phyloP scores from a whole-genome alignment of 208 protist species.

The Wallacemonas sp. region DNA sequence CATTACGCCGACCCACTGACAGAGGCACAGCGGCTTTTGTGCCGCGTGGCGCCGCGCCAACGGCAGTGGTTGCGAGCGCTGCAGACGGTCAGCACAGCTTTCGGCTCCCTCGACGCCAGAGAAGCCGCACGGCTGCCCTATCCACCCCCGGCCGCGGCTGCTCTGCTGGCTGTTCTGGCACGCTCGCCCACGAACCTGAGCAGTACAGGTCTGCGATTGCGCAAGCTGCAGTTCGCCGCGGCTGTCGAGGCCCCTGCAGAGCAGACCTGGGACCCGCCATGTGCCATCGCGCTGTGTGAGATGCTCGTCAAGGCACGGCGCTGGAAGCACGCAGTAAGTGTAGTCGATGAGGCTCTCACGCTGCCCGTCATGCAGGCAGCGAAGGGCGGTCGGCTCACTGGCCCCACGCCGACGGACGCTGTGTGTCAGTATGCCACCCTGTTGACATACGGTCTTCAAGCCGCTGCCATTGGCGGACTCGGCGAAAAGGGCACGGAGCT shows the following conservation, averaged over 20 bases:
- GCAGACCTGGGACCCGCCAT: constrained; percentile 32
- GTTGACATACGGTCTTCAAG: constrained; percentile 56
- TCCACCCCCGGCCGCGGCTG: constrained; percentile 24
- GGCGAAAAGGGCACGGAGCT: constrained; percentile 34
- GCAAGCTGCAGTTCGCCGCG: constrained; percentile 16
- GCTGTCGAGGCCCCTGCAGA: background rate
- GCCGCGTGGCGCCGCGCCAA: constrained; percentile 42
- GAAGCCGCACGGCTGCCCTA: constrained; percentile 9
- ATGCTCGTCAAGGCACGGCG: constrained; percentile 60
- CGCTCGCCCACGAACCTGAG: constrained; percentile 60
- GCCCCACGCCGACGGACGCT: background rate
- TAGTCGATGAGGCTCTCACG: constrained; percentile 39
- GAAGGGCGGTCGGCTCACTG: background rate
- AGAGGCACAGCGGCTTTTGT: constrained; percentile 25
- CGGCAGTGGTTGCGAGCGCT: constrained; percentile 52
- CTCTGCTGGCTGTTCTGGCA: constrained; percentile 38
- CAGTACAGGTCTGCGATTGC: constrained; percentile 63
- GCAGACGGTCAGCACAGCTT: constrained; percentile 20
- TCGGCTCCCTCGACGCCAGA: constrained; percentile 16
- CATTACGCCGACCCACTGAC: background rate
- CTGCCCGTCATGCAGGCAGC: constrained; percentile 17
- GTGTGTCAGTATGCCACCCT: constrained; percentile 22
- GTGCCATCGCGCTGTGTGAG: constrained; percentile 37
- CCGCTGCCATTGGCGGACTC: constrained; percentile 64
- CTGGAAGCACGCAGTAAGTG: constrained; percentile 50